Conservation (phyloP, 192 early-diverging fungal genomes). For the Entomortierella parvispora region DNA sequence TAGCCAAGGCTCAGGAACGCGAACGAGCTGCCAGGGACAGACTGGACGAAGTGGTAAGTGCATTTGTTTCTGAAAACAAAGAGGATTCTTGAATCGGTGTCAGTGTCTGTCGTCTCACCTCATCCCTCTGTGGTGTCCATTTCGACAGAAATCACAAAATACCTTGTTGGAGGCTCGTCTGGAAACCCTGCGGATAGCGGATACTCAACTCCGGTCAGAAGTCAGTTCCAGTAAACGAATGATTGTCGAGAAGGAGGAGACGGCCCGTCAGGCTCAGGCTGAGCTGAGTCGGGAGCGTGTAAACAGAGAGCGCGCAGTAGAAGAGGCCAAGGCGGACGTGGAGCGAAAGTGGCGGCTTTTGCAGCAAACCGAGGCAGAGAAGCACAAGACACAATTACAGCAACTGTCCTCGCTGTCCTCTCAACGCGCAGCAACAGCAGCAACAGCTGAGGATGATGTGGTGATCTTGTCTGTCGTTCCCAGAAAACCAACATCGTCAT, state of each 20-base stretch:
- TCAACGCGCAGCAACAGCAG: neutral
- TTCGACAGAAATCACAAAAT: constrained; percentile 31
- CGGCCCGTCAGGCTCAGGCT: constrained; percentile 32
- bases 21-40: constrained; percentile 19
- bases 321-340: constrained; percentile 40
- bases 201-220: constrained; percentile 41
- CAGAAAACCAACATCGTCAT: constrained; percentile 8
- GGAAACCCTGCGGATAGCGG: constrained; percentile 29
- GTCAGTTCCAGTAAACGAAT: constrained; percentile 16
- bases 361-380: constrained; percentile 33
- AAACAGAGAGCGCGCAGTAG: constrained; percentile 25
- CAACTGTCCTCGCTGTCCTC: constrained; percentile 19
- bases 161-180: constrained; percentile 26
- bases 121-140: neutral
- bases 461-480: neutral
- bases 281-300: constrained; percentile 29
- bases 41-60: constrained; percentile 32
- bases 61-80: neutral
- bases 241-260: constrained; percentile 33
- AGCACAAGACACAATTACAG: constrained; percentile 34
- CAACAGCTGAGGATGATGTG: neutral
- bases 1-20: constrained; percentile 27
- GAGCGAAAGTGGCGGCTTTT: constrained; percentile 28
- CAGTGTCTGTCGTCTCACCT: too few relatives aligned
- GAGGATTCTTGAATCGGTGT: too few relatives aligned